Conservation (phyloP, 2,329 filamentous ascomycete species). For the Fusarium ramigenum region DNA sequence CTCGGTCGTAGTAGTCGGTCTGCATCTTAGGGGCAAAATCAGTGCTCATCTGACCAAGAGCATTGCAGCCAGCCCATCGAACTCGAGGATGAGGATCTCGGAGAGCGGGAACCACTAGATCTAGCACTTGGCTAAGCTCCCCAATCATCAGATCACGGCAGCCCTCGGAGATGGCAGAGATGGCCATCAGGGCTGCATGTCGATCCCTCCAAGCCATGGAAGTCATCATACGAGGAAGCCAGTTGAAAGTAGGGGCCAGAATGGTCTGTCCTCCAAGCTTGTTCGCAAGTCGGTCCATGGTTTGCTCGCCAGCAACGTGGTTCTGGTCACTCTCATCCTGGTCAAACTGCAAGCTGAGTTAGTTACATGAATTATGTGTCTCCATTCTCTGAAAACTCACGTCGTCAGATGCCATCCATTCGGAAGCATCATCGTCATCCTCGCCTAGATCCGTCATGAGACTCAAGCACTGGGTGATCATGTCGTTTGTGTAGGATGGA, state of each 20-base stretch:
- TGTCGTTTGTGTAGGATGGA: constrained; percentile 87
- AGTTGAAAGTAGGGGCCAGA: constrained; percentile 91
- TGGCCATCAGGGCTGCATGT: constrained; percentile 97
- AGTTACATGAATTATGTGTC: background rate
- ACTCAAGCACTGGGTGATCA: constrained; percentile 98
- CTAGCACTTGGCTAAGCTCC: constrained; percentile 91
- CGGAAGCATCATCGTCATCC: constrained; percentile 92
- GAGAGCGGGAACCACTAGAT: constrained; percentile 91
- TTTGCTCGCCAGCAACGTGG: constrained; percentile 97
- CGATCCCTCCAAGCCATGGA: constrained; percentile 94
- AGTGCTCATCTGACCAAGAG: constrained; percentile 99
- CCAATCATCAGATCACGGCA: constrained; percentile 96
- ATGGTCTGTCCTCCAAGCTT: constrained; percentile 96
- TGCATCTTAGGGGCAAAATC: constrained; percentile 99
- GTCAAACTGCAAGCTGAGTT: constrained; percentile 69
- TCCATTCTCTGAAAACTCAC: constrained; percentile 58
- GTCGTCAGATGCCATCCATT: constrained; percentile 94
- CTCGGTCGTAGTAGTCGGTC: constrained; percentile 87
- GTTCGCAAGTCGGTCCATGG: constrained; percentile 97
- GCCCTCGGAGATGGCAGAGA: constrained; percentile 97
- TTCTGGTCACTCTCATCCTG: constrained; percentile 96
- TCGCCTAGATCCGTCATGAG: constrained; percentile 96
- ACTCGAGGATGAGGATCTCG: constrained; percentile 92
- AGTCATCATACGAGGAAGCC: constrained; percentile 97
- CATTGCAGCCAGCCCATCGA: constrained; percentile 97